These are phyloP conservation scores for Candida peoriensis DNA, from an alignment of 805 yeast genomes.

Conservation along the genomic window DNA sequence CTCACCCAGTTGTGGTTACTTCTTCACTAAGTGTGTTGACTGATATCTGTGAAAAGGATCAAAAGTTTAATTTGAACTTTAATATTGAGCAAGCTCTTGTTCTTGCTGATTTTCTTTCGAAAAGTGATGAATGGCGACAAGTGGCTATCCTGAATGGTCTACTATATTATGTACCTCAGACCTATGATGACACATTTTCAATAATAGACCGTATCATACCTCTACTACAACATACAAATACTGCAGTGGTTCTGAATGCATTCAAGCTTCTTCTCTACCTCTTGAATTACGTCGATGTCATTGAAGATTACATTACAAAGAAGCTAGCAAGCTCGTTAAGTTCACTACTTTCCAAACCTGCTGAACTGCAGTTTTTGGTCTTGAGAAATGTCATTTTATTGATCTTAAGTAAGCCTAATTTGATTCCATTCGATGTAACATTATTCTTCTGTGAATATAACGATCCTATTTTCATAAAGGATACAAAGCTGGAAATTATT, in stretches of 20 bases:
- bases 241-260: conserved; percentile 76
- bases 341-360: conserved; percentile 64
- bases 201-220: conserved; percentile 65
- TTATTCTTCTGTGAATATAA: conserved; percentile 78
- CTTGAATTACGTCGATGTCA: conserved; percentile 60
- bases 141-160: conserved; percentile 60
- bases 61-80: conserved; percentile 45
- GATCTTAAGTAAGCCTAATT: conserved; percentile 57
- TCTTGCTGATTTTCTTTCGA: conserved; percentile 30
- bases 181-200: conserved; percentile 56
- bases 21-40: conserved; percentile 65
- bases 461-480: conserved; percentile 85
- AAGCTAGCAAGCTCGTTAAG: conserved; percentile 65
- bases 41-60: conserved; percentile 56
- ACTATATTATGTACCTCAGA: conserved; percentile 65
- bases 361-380: conserved; percentile 80
- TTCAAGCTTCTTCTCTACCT: conserved; percentile 67
- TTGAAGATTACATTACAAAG: conserved; percentile 52
- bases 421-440: conserved; percentile 63
- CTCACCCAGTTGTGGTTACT: conserved; percentile 56
- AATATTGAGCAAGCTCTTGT: conserved; percentile 42
- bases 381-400: conserved; percentile 75
- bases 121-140: conserved; percentile 60
- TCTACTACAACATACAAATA: conserved; percentile 70
- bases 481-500: conserved; percentile 84